A percentile compares a stretch with the other conserved stretches of the same genome.
These are phyloP conservation scores for Kazachstania africana DNA, from an alignment of 805 yeast species.

Conservation along the genomic window DNA sequence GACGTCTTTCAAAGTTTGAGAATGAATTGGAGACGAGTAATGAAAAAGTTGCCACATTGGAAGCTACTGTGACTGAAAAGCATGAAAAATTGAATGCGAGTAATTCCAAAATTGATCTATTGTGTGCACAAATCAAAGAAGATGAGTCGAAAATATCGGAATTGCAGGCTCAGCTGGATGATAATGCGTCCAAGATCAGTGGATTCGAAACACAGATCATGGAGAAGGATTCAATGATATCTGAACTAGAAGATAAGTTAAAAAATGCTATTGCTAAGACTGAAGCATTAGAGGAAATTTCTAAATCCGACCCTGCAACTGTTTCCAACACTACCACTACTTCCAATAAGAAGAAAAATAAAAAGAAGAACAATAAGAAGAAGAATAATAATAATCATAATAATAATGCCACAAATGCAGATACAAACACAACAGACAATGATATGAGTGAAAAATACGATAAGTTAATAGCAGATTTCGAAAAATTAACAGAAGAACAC, in stretches of 20 bases:
- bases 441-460: not conserved
- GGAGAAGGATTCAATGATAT: not conserved
- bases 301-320: not conserved
- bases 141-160: not conserved
- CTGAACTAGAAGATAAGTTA: slow-evolving; percentile 1
- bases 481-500: not conserved
- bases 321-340: not conserved
- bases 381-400: not conserved
- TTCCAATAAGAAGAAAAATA: not conserved
- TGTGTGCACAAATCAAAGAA: not conserved
- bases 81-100: not conserved
- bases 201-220: not conserved
- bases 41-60: not conserved
- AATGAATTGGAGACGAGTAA: slow-evolving; percentile 2
- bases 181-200: not conserved
- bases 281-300: not conserved
- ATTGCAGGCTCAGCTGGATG: not conserved
- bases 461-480: not conserved
- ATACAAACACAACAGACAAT: too few relatives aligned
- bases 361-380: not conserved
- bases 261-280: not conserved
- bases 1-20: slow-evolving; percentile 28
- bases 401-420: not conserved
- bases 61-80: not conserved
- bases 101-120: too few relatives aligned